Evolutionary conservation across 805 yeast genomes (phyloP), one percentile per base, ranked within the genome.

Genomic region (Ogataea degrootiae): DNA sequence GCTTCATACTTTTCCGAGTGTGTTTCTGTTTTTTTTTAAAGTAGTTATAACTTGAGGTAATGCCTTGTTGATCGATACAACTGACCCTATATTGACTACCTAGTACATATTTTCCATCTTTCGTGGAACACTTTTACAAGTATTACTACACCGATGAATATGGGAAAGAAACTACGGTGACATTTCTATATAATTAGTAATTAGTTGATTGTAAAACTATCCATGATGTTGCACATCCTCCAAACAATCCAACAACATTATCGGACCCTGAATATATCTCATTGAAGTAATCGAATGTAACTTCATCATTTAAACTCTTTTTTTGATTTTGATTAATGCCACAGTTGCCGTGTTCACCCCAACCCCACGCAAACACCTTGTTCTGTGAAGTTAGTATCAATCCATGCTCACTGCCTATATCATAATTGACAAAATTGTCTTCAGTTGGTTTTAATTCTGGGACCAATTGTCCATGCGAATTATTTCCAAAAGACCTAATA

Each of bases 331-430:
- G 60, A 1, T 19, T 19, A 19, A 46, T 43, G 0, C 96, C 96
- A 67, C 98, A 92, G 61, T 92, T 92, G 0, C 99, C 99, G 65
- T 92, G 99, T 60, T 94, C 98, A 14, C 97, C 97, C 99, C 99
- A 92, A 0, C 99, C 99, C 98, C 98, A 94, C 2, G 91, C 76
- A 46, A 60, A 69, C 0, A 90, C 83, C 8, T 47, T 43, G 37
- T 64, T 55, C 15, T 61, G 53, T 1, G 40, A n/a, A 1, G 56
- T 44, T 6, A 64, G 60, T 11, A 78, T 56, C 16, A 90, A 57
- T 0, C 94, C 95, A 64, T 92, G 99, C 60, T 92, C 98, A 63
- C 96, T 87, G 0, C 99, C 99, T 6, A 79, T 74, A 1, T 19
- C 71, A 69, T 7, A 49, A 34, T 22, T 49, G 42, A 33, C 61